Base-by-base conservation (phyloP, 2,329 filamentous ascomycete species). In the Lithohypha guttulata region DNA sequence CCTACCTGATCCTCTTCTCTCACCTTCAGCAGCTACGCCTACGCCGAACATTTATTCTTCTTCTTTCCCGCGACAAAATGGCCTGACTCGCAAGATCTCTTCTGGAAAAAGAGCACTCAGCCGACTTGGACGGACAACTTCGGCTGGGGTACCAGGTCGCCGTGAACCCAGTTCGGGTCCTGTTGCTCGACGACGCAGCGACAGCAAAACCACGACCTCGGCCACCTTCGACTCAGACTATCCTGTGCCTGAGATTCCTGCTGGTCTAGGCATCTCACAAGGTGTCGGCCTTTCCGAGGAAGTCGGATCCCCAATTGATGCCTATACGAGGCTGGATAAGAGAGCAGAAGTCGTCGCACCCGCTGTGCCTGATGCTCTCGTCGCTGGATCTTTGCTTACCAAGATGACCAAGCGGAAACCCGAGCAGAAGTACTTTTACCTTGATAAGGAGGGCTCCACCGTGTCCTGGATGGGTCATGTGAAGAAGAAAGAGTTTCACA, bases 141-240 rank as follows among this genome's bases (percentile, higher is more conserved):
- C 84, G 11, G 86, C 84, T 2, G 79, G 79, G 1, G 74, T 81
- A 30, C 75, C 81, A 14, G 77, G 79, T 44, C 84, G 81, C 56
- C 78, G 87, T 28, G 86, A 95, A 55, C 79, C 83, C 45, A 95
- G 87, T 56, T 80, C 86, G 18, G 91, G 91, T 0, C 91, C 91
- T 2, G 82, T 94, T 37, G 76, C 93, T 60, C 78, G 89, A 46
- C 74, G 85, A 42, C 78, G 87, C 49, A 95, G 87, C 59, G 86
- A 93, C 59, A 94, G 87, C 65, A 91, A 83, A 59, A 83, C 76
- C 48, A 80, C 80, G 5, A 69, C 71, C 6, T 73, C 76, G 7
- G 63, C 70, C 23, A 53, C 51, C 23, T 55, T 63, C 36, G 66
- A 70, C 48, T 58, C 69, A 17, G 23, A 35, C 5, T 18, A 31